phyloP scores from a whole-genome alignment of 495 filamentous ascomycete species.

The Neurospora tetrasperma region DNA sequence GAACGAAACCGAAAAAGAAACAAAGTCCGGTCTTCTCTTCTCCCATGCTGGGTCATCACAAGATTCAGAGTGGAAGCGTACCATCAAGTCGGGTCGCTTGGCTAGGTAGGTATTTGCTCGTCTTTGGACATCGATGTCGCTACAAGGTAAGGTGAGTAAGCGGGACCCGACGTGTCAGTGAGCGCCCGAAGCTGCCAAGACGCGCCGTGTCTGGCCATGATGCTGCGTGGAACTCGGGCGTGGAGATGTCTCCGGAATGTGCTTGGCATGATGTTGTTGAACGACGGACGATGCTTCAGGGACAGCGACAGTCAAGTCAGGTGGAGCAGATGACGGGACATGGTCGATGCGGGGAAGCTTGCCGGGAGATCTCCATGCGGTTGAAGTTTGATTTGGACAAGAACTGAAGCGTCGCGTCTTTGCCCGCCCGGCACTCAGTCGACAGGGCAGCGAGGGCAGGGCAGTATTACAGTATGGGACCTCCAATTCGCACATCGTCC shows the following conservation, averaged over 20 bases:
- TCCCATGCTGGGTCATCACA: neutral
- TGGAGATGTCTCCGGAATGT: neutral
- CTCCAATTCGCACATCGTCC: neutral
- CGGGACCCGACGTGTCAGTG: neutral
- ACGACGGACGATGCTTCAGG: neutral
- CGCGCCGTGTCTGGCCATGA: neutral
- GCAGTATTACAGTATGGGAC: neutral
- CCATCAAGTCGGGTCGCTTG: neutral
- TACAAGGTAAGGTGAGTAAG: neutral
- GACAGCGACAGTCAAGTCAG: neutral
- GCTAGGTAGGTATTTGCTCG: too few relatives aligned
- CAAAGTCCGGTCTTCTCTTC: neutral
- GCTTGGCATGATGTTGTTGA: neutral
- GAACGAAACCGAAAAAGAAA: neutral
- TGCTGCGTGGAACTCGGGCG: neutral
- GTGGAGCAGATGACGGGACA: neutral
- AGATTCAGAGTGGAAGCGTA: neutral
- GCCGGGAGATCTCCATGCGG: neutral
- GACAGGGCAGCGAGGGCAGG: neutral
- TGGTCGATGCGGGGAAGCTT: neutral
- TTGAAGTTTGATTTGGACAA: neutral
- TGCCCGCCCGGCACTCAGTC: neutral
- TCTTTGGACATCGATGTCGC: too few relatives aligned
- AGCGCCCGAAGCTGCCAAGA: neutral
- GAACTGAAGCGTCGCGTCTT: neutral